A percentile compares a stretch with the other conserved stretches of the same genome.
These are phyloP conservation scores for Solanum lignicaule DNA, from an alignment of 257 asterid species.

Conservation along the genomic window DNA sequence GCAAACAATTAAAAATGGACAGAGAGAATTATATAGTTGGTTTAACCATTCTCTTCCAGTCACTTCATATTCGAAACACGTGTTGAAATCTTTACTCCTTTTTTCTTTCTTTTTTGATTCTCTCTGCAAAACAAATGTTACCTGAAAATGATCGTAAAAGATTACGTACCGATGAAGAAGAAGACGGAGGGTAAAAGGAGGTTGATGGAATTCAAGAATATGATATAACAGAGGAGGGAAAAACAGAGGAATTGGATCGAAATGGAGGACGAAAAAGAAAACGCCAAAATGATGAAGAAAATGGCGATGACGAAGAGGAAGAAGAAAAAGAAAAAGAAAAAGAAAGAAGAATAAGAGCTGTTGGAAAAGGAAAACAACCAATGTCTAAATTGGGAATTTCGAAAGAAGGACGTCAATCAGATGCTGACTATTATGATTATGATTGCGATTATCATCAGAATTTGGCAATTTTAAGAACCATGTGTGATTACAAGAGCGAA, in stretches of 20 bases:
- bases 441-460: neutral
- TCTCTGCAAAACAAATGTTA: neutral
- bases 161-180: neutral
- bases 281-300: neutral
- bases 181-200: neutral
- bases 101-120: neutral
- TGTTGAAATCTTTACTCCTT: neutral
- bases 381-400: neutral
- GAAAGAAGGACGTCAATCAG: neutral
- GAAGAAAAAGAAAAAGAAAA: too few species aligned
- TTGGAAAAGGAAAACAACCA: neutral
- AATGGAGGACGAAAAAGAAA: neutral
- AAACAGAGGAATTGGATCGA: neutral
- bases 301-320: neutral
- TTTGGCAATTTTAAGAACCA: neutral
- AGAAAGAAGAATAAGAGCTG: neutral
- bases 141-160: too few species aligned
- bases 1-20: too few species aligned
- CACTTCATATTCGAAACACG: too few species aligned
- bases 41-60: too few species aligned
- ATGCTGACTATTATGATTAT: neutral
- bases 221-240: neutral
- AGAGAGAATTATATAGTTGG: too few species aligned
- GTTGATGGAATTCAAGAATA: neutral
- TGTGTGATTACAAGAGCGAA: neutral